Base-by-base conservation (phyloP, 768 basidiomycete species). In the Mycena leptocephala region DNA sequence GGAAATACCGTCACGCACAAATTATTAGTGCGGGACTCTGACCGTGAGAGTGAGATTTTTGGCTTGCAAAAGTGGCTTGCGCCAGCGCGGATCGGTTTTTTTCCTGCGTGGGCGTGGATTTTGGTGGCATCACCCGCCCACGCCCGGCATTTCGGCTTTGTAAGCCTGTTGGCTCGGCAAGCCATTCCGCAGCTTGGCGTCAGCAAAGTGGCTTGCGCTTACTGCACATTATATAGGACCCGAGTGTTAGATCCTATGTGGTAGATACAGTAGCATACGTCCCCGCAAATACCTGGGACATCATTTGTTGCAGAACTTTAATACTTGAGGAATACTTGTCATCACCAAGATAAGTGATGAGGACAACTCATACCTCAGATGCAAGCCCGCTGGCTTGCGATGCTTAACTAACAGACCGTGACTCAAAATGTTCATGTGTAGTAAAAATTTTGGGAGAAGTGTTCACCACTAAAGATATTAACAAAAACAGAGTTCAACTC, bases 171-270 rank as follows among this genome's bases (percentile, higher is more conserved):
- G n/a, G n/a, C n/a, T n/a, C n/a, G n/a, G n/a, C n/a, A n/a, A n/a
- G n/a, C n/a, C n/a, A n/a, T n/a, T n/a, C n/a, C n/a, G n/a, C n/a
- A n/a, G n/a, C n/a, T n/a, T n/a, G n/a, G n/a, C n/a, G n/a, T 11
- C 85, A 43, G 43, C 43, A 43, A 43, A 18, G 18, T 43, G 43
- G 43, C 43, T 43, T 43, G 43, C 43, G 43, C 18, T 43, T 16
- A 43, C 16, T 43, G 43, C 18, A 10, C 18, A 43, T 10, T 43
- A 43, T 43, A 10, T 43, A 43, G 43, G 18, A 43, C 43, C 43
- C 7, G 8, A 43, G 7, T 4, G 18, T 43, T 43, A 20, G 16
- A 58, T 32, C 11, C 33, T 18, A 58, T 58, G 32, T 30, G 56
- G 5, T 33, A 58, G 56, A 58, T 32, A 58, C 56, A 55, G 14